Evolutionary conservation across 2,329 filamentous ascomycete species (phyloP).

Genomic region (Talaromyces piceae): DNA sequence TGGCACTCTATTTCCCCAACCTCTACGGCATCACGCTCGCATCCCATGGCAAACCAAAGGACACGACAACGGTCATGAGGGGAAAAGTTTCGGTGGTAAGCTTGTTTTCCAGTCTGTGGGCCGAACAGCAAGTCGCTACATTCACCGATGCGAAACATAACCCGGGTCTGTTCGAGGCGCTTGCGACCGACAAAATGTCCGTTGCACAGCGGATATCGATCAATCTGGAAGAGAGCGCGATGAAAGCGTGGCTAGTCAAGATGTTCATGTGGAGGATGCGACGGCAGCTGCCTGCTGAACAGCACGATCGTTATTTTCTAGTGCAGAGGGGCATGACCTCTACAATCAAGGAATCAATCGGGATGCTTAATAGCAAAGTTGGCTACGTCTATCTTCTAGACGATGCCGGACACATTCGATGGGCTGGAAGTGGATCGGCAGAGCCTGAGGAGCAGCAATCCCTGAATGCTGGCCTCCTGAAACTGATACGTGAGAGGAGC

Average conservation of each 20-base stretch:
- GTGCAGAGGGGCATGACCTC: slow-evolving; percentile 51
- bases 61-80: slow-evolving; percentile 69
- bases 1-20: slow-evolving; percentile 90
- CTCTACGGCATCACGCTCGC: slow-evolving; percentile 70
- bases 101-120: slow-evolving; percentile 79
- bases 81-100: slow-evolving; percentile 72
- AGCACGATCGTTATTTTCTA: slow-evolving; percentile 54
- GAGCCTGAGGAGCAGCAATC: slow-evolving; percentile 34
- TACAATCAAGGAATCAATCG: slow-evolving; percentile 51
- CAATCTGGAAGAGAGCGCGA: slow-evolving; percentile 75
- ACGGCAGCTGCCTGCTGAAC: slow-evolving; percentile 39
- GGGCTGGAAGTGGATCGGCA: slow-evolving; percentile 67
- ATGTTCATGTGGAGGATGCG: slow-evolving; percentile 48
- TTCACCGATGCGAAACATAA: slow-evolving; percentile 64
- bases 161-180: slow-evolving; percentile 56
- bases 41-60: slow-evolving; percentile 46
- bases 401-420: slow-evolving; percentile 77
- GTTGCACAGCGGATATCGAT: slow-evolving; percentile 71
- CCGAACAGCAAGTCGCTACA: slow-evolving; percentile 66
- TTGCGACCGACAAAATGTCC: slow-evolving; percentile 44
- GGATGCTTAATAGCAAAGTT: slow-evolving; percentile 79
- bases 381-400: slow-evolving; percentile 93
- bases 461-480: slow-evolving; percentile 36
- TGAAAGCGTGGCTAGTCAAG: slow-evolving; percentile 54
- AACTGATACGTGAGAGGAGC: slow-evolving; percentile 35